Evolutionary conservation across 805 yeast genomes (phyloP).

Genomic region (Saturnispora kantuleensis): DNA sequence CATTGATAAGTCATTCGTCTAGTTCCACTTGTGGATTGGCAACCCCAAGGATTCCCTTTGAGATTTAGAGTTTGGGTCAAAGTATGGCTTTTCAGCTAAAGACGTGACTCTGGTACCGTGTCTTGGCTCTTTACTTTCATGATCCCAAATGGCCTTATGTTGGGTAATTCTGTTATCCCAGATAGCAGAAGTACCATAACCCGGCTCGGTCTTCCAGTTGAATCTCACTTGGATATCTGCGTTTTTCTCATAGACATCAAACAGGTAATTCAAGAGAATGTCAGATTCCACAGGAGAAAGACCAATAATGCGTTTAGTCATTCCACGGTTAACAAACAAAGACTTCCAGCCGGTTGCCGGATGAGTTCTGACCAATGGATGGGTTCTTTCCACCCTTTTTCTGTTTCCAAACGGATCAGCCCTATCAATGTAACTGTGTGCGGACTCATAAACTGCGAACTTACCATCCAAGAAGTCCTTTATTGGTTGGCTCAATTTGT

Average conservation of each 20-base stretch:
- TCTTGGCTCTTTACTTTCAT: conserved; percentile 32
- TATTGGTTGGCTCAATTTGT: conserved; percentile 41
- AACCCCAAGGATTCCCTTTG: conserved; percentile 3
- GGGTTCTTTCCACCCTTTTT: conserved; percentile 41
- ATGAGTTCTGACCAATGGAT: conserved; percentile 53
- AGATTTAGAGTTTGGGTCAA: conserved; percentile 30
- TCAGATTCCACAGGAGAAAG: conserved; percentile 41
- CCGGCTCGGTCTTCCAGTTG: conserved; percentile 32
- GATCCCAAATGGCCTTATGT: conserved; percentile 36
- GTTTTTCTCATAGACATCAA: conserved; percentile 36
- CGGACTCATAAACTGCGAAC: conserved; percentile 34
- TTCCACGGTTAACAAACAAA: conserved; percentile 40
- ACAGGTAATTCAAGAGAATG: conserved; percentile 37
- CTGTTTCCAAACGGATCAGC: conserved; percentile 36
- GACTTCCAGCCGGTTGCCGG: conserved; percentile 58
- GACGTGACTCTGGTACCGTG: conserved; percentile 47
- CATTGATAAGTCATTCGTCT: neutral
- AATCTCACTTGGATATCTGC: conserved; percentile 48
- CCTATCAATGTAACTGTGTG: conserved; percentile 30
- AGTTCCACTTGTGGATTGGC: conserved; percentile 4
- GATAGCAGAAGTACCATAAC: conserved; percentile 36
- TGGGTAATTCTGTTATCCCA: conserved; percentile 42
- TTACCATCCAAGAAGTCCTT: conserved; percentile 44
- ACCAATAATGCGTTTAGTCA: conserved; percentile 43
- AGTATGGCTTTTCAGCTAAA: conserved; percentile 44